phyloP scores from a whole-genome alignment of 2,329 filamentous ascomycete genomes.

The Geosmithia morbida region DNA sequence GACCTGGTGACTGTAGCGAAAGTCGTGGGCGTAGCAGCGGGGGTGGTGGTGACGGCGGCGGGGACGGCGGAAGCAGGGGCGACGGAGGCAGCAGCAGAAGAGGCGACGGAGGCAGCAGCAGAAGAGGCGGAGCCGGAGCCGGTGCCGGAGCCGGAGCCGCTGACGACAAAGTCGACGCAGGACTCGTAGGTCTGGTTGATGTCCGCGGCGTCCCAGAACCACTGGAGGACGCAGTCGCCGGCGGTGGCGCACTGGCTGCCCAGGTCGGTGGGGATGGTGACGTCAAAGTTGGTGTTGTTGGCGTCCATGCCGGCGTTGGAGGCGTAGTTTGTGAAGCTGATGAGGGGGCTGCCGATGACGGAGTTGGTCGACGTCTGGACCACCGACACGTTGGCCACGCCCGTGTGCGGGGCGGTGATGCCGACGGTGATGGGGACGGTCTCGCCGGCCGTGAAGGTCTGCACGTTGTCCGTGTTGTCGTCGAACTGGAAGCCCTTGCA shows the following conservation, averaged over 20 bases:
- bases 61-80: background rate
- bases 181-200: conserved; percentile 48
- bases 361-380: conserved; percentile 36
- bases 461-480: conserved; percentile 26
- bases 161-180: conserved; percentile 40
- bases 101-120: background rate
- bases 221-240: conserved; percentile 40
- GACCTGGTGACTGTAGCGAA: background rate
- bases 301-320: conserved; percentile 21
- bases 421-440: conserved; percentile 23
- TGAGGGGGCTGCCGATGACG: conserved; percentile 36
- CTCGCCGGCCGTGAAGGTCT: conserved; percentile 26
- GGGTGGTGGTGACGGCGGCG: conserved; percentile 3
- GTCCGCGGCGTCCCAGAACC: conserved; percentile 43
- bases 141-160: background rate
- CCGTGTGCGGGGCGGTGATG: conserved; percentile 29
- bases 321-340: conserved; percentile 24
- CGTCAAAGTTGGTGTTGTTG: conserved; percentile 34
- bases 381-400: conserved; percentile 39
- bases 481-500: conserved; percentile 31
- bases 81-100: background rate
- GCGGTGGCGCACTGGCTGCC: conserved; percentile 28
- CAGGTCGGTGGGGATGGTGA: conserved; percentile 36
- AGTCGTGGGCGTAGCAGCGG: conserved; percentile 2
- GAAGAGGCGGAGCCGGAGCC: conserved; percentile 1